Conservation (phyloP, 495 filamentous ascomycete genomes). For the Lasiosphaeris hirsuta region DNA sequence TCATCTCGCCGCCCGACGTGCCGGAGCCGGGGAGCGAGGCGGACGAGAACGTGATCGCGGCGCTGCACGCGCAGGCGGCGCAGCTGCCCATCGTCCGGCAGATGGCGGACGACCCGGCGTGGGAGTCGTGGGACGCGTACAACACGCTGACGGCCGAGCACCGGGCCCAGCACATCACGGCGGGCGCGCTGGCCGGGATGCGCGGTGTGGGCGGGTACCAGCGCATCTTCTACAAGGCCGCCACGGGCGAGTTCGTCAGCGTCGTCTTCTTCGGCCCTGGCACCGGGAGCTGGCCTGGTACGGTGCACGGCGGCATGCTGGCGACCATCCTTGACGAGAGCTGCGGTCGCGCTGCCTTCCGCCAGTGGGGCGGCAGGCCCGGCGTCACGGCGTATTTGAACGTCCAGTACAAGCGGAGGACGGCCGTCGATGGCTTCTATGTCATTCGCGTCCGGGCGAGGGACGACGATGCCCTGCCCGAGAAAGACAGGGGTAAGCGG, state of each 20-base stretch:
- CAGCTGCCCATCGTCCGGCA: slow-evolving; percentile 52
- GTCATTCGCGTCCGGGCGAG: slow-evolving; percentile 53
- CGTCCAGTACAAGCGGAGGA: slow-evolving; percentile 58
- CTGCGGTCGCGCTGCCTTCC: slow-evolving; percentile 51
- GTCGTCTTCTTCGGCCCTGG: slow-evolving; percentile 64
- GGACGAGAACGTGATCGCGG: slow-evolving; percentile 32
- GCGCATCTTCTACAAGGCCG: slow-evolving; percentile 42
- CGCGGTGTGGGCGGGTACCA: slow-evolving; percentile 48
- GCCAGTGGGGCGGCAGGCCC: slow-evolving; percentile 37
- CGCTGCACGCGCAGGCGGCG: slow-evolving; percentile 32
- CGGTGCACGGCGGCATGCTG: slow-evolving; percentile 72
- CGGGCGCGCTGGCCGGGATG: slow-evolving; percentile 41
- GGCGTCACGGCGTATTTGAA: slow-evolving; percentile 65
- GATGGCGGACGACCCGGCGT: slow-evolving; percentile 51
- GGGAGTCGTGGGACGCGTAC: slow-evolving; percentile 57
- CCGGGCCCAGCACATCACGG: slow-evolving; percentile 38
- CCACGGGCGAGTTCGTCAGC: slow-evolving; percentile 39
- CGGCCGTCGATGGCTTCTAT: slow-evolving; percentile 59
- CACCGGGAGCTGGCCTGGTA: slow-evolving; percentile 68
- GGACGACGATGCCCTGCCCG: slow-evolving; percentile 26
- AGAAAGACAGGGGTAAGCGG: slow-evolving; percentile 40
- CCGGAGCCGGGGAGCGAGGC: slow-evolving; percentile 29
- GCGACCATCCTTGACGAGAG: slow-evolving; percentile 71
- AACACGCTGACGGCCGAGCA: slow-evolving; percentile 40
- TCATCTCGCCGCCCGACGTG: slow-evolving; percentile 37